Evolutionary conservation across 192 early-diverging fungal species (phyloP).

Genomic region (Fimicolochytrium jonesii): DNA sequence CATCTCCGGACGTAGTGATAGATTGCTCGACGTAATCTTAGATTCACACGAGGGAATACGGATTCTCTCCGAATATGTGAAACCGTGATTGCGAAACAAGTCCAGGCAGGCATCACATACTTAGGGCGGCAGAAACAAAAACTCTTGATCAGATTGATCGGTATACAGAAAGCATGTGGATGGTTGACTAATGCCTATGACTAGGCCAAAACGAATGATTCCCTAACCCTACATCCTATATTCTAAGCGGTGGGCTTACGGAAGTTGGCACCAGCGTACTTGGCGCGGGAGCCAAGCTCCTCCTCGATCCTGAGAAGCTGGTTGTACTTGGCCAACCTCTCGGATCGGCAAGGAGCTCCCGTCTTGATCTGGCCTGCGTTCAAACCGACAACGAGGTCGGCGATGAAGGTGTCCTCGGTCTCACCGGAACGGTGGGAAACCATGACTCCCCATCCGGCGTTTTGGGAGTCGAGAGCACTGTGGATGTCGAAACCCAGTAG

Average conservation of each 20-base stretch:
- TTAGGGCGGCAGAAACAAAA: no score
- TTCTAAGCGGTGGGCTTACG: slow-evolving; percentile 22
- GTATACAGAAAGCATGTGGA: no score
- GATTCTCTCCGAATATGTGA: no score
- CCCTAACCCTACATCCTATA: no score
- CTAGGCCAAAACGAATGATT: no score
- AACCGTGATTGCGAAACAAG: no score
- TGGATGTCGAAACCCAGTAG: not conserved
- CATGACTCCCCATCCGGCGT: slow-evolving; percentile 98
- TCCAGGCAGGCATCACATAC: no score
- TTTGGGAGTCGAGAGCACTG: slow-evolving; percentile 61
- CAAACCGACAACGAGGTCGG: slow-evolving; percentile 95
- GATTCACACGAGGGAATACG: no score
- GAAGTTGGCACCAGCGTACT: slow-evolving; percentile 94
- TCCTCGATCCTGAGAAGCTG: slow-evolving; percentile 96
- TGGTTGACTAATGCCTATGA: no score
- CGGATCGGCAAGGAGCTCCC: slow-evolving; percentile 95
- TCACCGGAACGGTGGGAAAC: slow-evolving; percentile 98
- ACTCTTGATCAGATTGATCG: no score
- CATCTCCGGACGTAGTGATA: no score
- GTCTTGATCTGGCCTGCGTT: slow-evolving; percentile 95
- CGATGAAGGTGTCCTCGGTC: slow-evolving; percentile 96
- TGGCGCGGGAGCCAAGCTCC: slow-evolving; percentile 85
- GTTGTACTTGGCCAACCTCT: slow-evolving; percentile 98
- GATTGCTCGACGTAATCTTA: no score